Evolutionary conservation across 2,329 filamentous ascomycete genomes (phyloP), one percentile per base, ranked within the genome.

Genomic region (Fusarium sacchari): DNA sequence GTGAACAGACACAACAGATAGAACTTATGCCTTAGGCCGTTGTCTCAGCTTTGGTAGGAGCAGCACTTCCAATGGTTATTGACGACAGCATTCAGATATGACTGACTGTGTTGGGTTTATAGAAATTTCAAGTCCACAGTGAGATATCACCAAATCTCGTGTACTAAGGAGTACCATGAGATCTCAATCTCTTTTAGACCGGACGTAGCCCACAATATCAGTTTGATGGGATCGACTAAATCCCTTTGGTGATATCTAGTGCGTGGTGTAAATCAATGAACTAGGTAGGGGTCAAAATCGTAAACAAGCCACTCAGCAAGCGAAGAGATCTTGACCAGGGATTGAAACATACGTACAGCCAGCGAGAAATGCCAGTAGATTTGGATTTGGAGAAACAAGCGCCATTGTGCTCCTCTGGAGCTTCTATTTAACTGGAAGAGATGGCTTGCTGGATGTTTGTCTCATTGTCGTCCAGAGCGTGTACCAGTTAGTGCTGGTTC

Each of bases 201-300:
- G 36, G 49, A 24, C 44, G 32, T 24, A 42, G 24, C 18, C 30
- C 28, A 24, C 24, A 42, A 30, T 28, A 42, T 17, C 30, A 42
- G 15, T 37, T 62, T 69, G 65, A 61, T 46, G 53, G 62, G 47
- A 60, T 74, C 52, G 40, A 43, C 40, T 47, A 62, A 28, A 56
- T 36, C 52, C 32, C 34, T 30, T 49, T 42, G 10, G 47, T 34
- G 60, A 72, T 59, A 46, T 59, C 47, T 60, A 65, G 55, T 64
- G 42, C 37, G 43, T 65, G 34, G 44, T 74, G 57, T 74, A 74
- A 74, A 74, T 74, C 71, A 74, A 74, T 74, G 69, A 57, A 71
- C 59, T 47, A 47, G 44, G 26, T 72, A 46, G 63, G 58, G 71
- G 55, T 61, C 42, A 47, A 47, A 39, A 36, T 52, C 39, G 61